A percentile compares a stretch with the other conserved stretches of the same genome.
These are phyloP conservation scores for Fonsecaea multimorphosa DNA, from an alignment of 2,329 filamentous ascomycete genomes.

Conservation along the genomic window DNA sequence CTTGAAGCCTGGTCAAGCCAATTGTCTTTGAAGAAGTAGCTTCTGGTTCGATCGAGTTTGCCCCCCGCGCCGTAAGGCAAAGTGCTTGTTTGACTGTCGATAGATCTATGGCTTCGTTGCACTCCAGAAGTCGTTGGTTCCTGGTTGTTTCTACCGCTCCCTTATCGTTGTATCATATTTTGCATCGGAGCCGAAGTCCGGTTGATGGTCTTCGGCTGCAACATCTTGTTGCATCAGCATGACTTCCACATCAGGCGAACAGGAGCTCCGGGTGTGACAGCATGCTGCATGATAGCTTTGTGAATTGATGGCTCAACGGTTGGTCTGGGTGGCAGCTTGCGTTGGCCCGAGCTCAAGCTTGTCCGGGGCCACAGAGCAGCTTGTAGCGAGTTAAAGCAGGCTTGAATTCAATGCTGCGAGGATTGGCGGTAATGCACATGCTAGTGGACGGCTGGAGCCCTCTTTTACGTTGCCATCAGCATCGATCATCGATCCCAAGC, in stretches of 20 bases:
- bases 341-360: slow-evolving; percentile 29
- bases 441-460: slow-evolving; percentile 3
- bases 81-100: background rate
- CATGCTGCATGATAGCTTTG: slow-evolving; percentile 19
- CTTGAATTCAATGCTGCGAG: background rate
- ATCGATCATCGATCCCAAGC: slow-evolving; percentile 21
- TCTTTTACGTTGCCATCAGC: slow-evolving; percentile 7
- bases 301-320: slow-evolving; percentile 7
- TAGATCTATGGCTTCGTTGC: background rate
- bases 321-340: slow-evolving; percentile 18
- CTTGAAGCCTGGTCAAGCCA: background rate
- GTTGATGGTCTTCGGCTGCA: background rate
- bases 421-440: slow-evolving; percentile 21
- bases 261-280: slow-evolving; percentile 16
- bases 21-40: background rate
- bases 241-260: slow-evolving; percentile 17
- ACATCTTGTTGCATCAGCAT: slow-evolving; percentile 6
- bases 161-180: background rate
- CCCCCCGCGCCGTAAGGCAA: background rate
- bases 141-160: background rate
- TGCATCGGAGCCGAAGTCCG: background rate
- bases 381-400: slow-evolving; percentile 6
- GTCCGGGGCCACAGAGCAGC: slow-evolving; percentile 3
- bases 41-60: background rate
- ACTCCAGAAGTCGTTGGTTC: background rate